A percentile compares a stretch with the other conserved stretches of the same genome.
phyloP scores from a whole-genome alignment of 1,139 yeast species.

The Hanseniaspora gamundiae region DNA sequence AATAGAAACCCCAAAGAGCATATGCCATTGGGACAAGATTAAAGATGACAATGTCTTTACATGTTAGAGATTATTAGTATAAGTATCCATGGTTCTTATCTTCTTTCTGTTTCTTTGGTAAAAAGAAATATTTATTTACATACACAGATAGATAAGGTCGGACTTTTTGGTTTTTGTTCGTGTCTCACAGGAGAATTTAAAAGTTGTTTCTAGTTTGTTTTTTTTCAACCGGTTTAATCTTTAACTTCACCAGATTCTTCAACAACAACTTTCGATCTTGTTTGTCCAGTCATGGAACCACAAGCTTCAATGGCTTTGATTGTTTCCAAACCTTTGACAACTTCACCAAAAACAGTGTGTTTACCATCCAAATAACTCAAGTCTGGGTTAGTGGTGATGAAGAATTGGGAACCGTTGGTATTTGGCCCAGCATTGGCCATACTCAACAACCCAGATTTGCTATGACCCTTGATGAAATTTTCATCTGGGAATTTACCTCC shows the following conservation, averaged over 20 bases:
- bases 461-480: conserved; percentile 72
- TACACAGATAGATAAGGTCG: too few species aligned
- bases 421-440: conserved; percentile 97
- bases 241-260: conserved; percentile 67
- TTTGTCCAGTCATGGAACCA: conserved; percentile 66
- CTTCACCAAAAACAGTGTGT: conserved; percentile 96
- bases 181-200: too few species aligned
- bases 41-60: too few species aligned
- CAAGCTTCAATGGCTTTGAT: conserved; percentile 65
- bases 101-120: too few species aligned
- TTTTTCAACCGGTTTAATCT: too few species aligned
- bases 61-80: too few species aligned
- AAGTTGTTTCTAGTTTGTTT: too few species aligned
- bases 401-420: conserved; percentile 94
- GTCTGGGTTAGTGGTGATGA: conserved; percentile 83
- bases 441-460: conserved; percentile 74
- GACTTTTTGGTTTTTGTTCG: too few species aligned
- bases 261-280: conserved; percentile 57
- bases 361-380: conserved; percentile 80
- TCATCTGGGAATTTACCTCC: conserved; percentile 83
- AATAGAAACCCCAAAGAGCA: too few species aligned
- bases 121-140: too few species aligned
- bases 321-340: conserved; percentile 71
- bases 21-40: too few species aligned
- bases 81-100: too few species aligned